Conservation (phyloP, 108 stramenopile species). For the Epithemia pelagica region DNA sequence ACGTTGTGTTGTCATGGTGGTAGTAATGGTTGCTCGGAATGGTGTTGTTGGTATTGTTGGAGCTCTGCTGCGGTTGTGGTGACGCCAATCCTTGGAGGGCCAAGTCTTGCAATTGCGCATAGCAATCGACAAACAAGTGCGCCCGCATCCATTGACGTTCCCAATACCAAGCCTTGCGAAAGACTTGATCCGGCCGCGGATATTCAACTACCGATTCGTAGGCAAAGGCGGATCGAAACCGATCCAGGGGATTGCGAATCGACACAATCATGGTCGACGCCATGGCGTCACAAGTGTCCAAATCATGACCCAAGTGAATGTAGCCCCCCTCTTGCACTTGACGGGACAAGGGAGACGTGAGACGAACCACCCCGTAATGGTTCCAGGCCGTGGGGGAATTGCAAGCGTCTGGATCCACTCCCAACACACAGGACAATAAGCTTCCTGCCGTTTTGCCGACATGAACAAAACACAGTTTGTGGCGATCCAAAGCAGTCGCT, state of each 20-base stretch:
- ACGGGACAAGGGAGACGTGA: background rate
- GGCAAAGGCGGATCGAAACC: slow-evolving; percentile 10
- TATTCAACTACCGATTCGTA: background rate
- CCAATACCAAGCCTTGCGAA: background rate
- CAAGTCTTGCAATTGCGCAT: slow-evolving; percentile 6
- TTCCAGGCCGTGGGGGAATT: background rate
- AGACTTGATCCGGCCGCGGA: background rate
- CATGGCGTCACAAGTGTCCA: background rate
- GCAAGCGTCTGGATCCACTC: background rate
- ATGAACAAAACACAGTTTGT: slow-evolving; percentile 15
- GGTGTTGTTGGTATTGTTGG: background rate
- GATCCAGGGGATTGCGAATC: slow-evolving; percentile 7
- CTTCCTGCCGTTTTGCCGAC: slow-evolving; percentile 12
- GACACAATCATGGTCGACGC: background rate
- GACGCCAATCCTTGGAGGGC: slow-evolving; percentile 6
- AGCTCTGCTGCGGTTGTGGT: no score
- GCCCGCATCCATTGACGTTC: background rate
- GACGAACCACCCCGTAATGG: background rate
- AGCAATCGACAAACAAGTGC: slow-evolving; percentile 8
- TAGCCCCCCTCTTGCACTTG: background rate
- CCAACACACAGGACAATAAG: slow-evolving; percentile 1
- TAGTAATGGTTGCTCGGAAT: background rate
- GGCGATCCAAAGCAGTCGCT: no score
- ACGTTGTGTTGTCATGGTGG: no score
- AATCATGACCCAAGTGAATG: background rate